Evolutionary conservation across 495 filamentous ascomycete genomes (phyloP).

Genomic region (Xylaria telfairii): DNA sequence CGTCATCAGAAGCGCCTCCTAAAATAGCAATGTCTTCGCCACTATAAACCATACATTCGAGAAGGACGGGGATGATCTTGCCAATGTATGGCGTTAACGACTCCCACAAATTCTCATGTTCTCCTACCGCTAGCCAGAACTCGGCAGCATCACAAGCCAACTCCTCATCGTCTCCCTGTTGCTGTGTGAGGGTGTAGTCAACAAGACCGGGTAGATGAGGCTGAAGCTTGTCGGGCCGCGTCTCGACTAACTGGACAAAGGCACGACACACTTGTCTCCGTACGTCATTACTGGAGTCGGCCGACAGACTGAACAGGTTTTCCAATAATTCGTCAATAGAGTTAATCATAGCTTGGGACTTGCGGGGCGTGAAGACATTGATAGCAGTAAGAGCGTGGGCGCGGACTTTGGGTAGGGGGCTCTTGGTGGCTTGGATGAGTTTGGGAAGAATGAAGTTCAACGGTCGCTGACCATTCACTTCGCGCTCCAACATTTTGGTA

Average conservation of each 20-base stretch:
- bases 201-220: slow-evolving; percentile 90
- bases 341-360: slow-evolving; percentile 74
- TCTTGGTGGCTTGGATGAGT: slow-evolving; percentile 83
- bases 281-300: slow-evolving; percentile 77
- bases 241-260: slow-evolving; percentile 90
- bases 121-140: slow-evolving; percentile 95
- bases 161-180: slow-evolving; percentile 87
- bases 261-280: slow-evolving; percentile 90
- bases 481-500: slow-evolving; percentile 81
- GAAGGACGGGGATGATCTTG: slow-evolving; percentile 87
- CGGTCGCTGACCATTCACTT: slow-evolving; percentile 84
- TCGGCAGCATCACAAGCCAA: slow-evolving; percentile 94
- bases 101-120: slow-evolving; percentile 77
- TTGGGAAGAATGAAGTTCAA: slow-evolving; percentile 90
- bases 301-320: slow-evolving; percentile 79
- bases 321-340: slow-evolving; percentile 81
- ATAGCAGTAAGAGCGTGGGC: slow-evolving; percentile 79
- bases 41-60: slow-evolving; percentile 95
- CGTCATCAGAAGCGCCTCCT: slow-evolving; percentile 84
- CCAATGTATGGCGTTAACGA: slow-evolving; percentile 76
- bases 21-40: slow-evolving; percentile 89
- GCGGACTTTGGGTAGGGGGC: slow-evolving; percentile 74
- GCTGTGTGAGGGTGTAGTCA: slow-evolving; percentile 90
- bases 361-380: slow-evolving; percentile 87
- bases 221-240: slow-evolving; percentile 84